A percentile compares a stretch with the other conserved stretches of the same genome.
Evolutionary conservation across 1,284 basidiomycete genomes (phyloP).

Genomic region (Exsudoporus floridanus): DNA sequence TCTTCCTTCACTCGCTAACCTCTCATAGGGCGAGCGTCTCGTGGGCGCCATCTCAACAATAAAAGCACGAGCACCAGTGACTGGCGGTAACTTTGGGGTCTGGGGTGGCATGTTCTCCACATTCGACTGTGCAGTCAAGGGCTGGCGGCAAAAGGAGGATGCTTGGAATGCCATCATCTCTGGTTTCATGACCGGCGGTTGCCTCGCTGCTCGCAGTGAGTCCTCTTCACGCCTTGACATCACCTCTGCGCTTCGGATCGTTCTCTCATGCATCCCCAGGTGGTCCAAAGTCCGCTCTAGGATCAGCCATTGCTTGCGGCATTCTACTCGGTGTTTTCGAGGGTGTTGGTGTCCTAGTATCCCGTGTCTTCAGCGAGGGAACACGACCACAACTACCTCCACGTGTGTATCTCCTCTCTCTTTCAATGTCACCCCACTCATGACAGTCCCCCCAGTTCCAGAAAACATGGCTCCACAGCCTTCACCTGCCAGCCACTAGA

Average conservation of each 20-base stretch:
- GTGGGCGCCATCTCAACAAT: slow-evolving; percentile 94
- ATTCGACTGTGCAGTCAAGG: slow-evolving; percentile 98
- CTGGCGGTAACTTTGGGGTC: slow-evolving; percentile 96
- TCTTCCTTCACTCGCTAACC: neutral
- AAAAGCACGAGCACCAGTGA: slow-evolving; percentile 97
- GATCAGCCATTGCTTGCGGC: slow-evolving; percentile 93
- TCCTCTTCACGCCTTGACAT: slow-evolving; percentile 23
- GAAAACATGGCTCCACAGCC: slow-evolving; percentile 33
- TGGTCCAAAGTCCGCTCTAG: slow-evolving; percentile 88
- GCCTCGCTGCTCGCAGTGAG: slow-evolving; percentile 90
- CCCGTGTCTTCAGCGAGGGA: slow-evolving; percentile 80
- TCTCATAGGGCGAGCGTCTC: slow-evolving; percentile 78
- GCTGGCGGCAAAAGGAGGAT: slow-evolving; percentile 97
- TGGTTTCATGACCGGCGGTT: slow-evolving; percentile 98
- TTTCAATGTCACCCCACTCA: neutral
- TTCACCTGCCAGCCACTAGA: slow-evolving; percentile 29
- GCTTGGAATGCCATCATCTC: slow-evolving; percentile 99
- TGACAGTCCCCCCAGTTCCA: slow-evolving; percentile 22
- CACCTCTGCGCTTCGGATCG: neutral
- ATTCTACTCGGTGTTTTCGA: slow-evolving; percentile 96
- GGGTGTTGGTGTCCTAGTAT: slow-evolving; percentile 88
- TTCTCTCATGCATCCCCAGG: slow-evolving; percentile 47
- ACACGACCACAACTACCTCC: slow-evolving; percentile 67
- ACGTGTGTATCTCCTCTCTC: slow-evolving; percentile 17
- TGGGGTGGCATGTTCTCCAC: slow-evolving; percentile 98